These are phyloP conservation scores for Babesia bovis DNA, from an alignment of 169 alveolate genomes.

Conservation along the genomic window DNA sequence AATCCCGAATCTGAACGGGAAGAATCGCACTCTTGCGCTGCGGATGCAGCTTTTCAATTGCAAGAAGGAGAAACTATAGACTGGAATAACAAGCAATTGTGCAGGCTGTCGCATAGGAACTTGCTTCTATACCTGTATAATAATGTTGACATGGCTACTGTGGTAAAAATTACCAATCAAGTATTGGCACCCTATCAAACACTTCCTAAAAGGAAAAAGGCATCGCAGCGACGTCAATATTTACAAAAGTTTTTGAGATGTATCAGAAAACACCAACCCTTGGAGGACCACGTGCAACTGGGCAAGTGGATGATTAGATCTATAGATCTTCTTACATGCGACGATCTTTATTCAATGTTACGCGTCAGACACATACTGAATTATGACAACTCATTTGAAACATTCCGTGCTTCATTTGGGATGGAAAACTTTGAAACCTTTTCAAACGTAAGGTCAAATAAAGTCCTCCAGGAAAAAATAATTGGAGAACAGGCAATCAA, in stretches of 20 bases:
- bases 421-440: constrained; percentile 58
- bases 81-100: constrained; percentile 50
- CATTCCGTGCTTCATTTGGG: constrained; percentile 59
- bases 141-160: constrained; percentile 43
- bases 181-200: constrained; percentile 65
- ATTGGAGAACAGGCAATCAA: constrained; percentile 49
- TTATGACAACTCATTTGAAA: constrained; percentile 65
- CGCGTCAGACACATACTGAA: constrained; percentile 52
- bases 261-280: constrained; percentile 40
- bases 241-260: constrained; percentile 34
- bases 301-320: constrained; percentile 37
- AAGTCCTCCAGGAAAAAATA: constrained; percentile 39
- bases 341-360: constrained; percentile 55
- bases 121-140: constrained; percentile 48
- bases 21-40: not conserved
- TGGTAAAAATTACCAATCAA: constrained; percentile 48
- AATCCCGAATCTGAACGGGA: too few relatives aligned
- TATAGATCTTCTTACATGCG: constrained; percentile 52
- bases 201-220: constrained; percentile 35
- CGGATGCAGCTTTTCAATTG: constrained; percentile 27
- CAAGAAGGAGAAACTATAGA: constrained; percentile 25
- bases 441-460: constrained; percentile 44
- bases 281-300: constrained; percentile 46
- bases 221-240: constrained; percentile 33
- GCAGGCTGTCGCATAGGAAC: constrained; percentile 62